Percentiles rank a stretch among this genome's conserved stretches.
These are phyloP conservation scores for Plantago coronopus DNA, from an alignment of 305 asterid species.

Conservation along the genomic window DNA sequence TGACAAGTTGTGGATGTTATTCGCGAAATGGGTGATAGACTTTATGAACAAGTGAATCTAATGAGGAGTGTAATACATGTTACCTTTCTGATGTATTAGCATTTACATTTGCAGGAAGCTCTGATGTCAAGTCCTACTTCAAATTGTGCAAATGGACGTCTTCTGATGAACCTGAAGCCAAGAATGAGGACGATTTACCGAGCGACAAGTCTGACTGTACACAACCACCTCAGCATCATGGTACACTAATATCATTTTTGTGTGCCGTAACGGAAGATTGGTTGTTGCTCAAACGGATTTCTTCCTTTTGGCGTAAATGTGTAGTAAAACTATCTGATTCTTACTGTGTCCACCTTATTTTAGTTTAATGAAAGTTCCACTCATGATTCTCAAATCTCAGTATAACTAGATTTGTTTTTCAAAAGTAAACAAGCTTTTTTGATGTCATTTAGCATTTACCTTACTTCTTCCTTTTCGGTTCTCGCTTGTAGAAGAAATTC, in stretches of 20 bases:
- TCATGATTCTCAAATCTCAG: constrained; percentile 8
- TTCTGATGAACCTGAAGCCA: constrained; percentile 37
- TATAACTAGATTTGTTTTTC: too few relatives aligned
- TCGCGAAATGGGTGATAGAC: too few relatives aligned
- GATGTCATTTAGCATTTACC: constrained; percentile 5
- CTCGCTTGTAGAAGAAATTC: constrained; percentile 32
- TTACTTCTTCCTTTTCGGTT: constrained; percentile 7
- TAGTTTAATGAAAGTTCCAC: neutral
- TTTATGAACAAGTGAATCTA: too few relatives aligned
- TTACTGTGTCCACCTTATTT: neutral
- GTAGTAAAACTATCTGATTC: too few relatives aligned
- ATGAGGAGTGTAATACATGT: too few relatives aligned
- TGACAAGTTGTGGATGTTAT: neutral
- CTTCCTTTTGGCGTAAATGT: constrained; percentile 4
- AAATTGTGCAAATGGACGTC: constrained; percentile 64
- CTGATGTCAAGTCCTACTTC: constrained; percentile 36
- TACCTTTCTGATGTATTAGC: constrained; percentile 6
- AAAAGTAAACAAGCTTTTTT: constrained; percentile 3
- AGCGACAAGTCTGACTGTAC: constrained; percentile 33
- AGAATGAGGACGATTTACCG: constrained; percentile 37
- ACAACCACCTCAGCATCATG: constrained; percentile 25
- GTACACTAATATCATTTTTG: constrained; percentile 4
- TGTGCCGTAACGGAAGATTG: too few relatives aligned
- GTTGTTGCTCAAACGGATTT: too few relatives aligned
- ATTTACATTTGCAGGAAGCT: constrained; percentile 32